Conservation (phyloP, 371 early-diverging fungal species). For the Mucor lusitanicus region DNA sequence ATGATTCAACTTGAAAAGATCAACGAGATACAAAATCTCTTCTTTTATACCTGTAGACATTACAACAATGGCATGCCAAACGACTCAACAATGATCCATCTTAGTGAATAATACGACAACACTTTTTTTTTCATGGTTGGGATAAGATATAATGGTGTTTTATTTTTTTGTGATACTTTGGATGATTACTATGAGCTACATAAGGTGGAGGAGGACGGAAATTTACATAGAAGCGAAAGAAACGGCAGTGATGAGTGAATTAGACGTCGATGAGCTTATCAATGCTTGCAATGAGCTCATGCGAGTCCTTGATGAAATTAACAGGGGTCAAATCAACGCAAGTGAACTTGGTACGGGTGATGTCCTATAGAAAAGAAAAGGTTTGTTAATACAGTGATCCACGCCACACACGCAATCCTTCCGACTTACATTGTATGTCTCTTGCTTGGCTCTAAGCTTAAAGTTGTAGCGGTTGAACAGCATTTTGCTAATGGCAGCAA, state of each 20-base stretch:
- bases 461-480: slow-evolving; percentile 72
- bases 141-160: neutral
- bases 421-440: slow-evolving; percentile 75
- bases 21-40: no score
- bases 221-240: neutral
- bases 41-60: no score
- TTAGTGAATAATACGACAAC: neutral
- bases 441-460: slow-evolving; percentile 79
- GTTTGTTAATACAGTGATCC: neutral
- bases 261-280: slow-evolving; percentile 27
- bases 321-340: slow-evolving; percentile 55
- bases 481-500: slow-evolving; percentile 41
- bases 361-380: slow-evolving; percentile 50
- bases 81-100: neutral
- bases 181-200: neutral
- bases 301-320: slow-evolving; percentile 62
- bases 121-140: neutral
- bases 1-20: no score
- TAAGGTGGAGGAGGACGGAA: neutral
- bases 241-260: neutral
- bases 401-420: neutral
- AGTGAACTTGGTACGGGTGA: slow-evolving; percentile 53
- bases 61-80: no score
- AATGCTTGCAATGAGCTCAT: slow-evolving; percentile 51
- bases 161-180: neutral